A percentile compares a stretch with the other conserved stretches of the same genome.
Conservation (phyloP, 1,139 yeast species). For the Suhomyces panamericanus region DNA sequence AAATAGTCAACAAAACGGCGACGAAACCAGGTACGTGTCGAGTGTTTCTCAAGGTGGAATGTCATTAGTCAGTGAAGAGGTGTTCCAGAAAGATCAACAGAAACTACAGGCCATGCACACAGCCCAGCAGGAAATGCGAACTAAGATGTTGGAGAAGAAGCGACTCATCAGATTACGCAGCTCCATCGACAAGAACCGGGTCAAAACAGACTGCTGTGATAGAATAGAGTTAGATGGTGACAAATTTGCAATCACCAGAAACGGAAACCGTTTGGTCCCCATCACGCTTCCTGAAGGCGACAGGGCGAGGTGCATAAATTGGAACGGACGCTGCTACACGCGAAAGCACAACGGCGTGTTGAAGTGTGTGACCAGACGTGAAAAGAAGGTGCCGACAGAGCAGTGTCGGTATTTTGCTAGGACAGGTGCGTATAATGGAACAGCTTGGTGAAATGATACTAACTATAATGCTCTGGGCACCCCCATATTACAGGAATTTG, state of each 20-base stretch:
- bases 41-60: slow-evolving; percentile 34
- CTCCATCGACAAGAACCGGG: slow-evolving; percentile 22
- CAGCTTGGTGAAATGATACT: slow-evolving; percentile 14
- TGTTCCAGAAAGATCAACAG: slow-evolving; percentile 35
- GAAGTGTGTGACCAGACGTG: slow-evolving; percentile 16
- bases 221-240: slow-evolving; percentile 35
- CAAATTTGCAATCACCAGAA: slow-evolving; percentile 34
- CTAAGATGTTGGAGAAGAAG: slow-evolving; percentile 19
- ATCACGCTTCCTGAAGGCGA: slow-evolving; percentile 20
- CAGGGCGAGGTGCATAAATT: slow-evolving; percentile 20
- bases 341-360: slow-evolving; percentile 32
- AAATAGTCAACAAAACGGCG: not conserved
- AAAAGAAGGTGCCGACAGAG: slow-evolving; percentile 18
- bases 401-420: slow-evolving; percentile 43
- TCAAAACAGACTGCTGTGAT: slow-evolving; percentile 38
- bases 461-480: slow-evolving; percentile 21
- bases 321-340: slow-evolving; percentile 34
- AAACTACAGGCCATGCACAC: slow-evolving; percentile 14
- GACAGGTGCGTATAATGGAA: slow-evolving; percentile 37
- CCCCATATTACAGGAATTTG: slow-evolving; percentile 48
- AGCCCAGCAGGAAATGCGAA: slow-evolving; percentile 19
- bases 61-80: slow-evolving; percentile 35
- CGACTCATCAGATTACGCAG: slow-evolving; percentile 11
- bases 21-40: slow-evolving; percentile 19
- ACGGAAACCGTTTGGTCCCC: slow-evolving; percentile 36